Conservation (phyloP, 2,329 filamentous ascomycete genomes). For the Diaporthe nobilis region DNA sequence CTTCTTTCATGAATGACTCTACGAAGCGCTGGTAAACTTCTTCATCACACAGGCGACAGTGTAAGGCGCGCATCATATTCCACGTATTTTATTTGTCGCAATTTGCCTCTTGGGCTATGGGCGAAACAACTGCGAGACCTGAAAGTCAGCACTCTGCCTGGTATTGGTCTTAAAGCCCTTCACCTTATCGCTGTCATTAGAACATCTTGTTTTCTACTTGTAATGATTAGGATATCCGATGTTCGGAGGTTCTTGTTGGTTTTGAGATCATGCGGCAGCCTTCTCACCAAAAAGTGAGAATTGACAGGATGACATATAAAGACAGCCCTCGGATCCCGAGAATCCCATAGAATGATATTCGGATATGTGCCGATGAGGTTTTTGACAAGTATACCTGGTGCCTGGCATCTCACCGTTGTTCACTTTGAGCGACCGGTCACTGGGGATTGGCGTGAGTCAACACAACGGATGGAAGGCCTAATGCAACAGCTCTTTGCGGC, state of each 20-base stretch:
- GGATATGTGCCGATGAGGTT: background rate
- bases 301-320: background rate
- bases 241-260: background rate
- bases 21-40: background rate
- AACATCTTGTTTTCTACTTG: background rate
- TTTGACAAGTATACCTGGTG: background rate
- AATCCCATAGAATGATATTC: background rate
- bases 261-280: background rate
- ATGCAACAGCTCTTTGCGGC: constrained; percentile 4
- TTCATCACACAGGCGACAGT: no score
- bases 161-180: no score
- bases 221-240: background rate
- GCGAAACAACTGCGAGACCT: background rate
- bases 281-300: background rate
- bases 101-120: background rate
- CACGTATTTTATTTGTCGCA: background rate
- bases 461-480: background rate
- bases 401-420: background rate
- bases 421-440: background rate
- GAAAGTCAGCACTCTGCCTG: background rate
- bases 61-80: background rate
- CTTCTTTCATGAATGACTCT: no score
- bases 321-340: background rate
- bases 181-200: background rate
- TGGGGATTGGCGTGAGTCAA: background rate